These are phyloP conservation scores for Pseudonitzschia multistriata DNA, from an alignment of 108 stramenopile genomes.

Conservation along the genomic window DNA sequence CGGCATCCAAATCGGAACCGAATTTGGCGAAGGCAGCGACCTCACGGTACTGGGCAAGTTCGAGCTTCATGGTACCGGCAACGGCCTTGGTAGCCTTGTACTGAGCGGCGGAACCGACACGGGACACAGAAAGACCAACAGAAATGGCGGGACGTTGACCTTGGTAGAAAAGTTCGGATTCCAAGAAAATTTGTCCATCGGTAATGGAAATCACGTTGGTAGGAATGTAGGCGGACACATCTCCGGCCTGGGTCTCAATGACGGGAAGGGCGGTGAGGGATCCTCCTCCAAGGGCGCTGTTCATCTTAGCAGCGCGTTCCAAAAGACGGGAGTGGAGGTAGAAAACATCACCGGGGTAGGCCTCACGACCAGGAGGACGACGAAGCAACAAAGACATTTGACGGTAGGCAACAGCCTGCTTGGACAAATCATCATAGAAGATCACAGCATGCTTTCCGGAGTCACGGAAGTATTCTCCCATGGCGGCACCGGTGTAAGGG, in stretches of 20 bases:
- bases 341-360: constrained; percentile 99
- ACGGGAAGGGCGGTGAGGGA: constrained; percentile 99
- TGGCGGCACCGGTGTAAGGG: constrained; percentile 98
- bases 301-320: constrained; percentile 99
- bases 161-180: constrained; percentile 99
- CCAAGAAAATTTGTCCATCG: constrained; percentile 99
- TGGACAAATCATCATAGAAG: constrained; percentile 99
- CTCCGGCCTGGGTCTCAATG: constrained; percentile 99
- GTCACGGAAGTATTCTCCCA: constrained; percentile 99
- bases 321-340: constrained; percentile 99
- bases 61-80: constrained; percentile 99
- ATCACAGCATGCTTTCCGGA: constrained; percentile 99
- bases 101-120: constrained; percentile 99
- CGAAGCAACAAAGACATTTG: constrained; percentile 99
- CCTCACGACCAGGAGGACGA: constrained; percentile 99
- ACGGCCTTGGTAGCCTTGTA: constrained; percentile 99
- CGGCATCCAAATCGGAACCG: constrained; percentile 98
- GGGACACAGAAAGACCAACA: constrained; percentile 98
- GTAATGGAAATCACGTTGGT: constrained; percentile 99
- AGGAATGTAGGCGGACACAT: constrained; percentile 99
- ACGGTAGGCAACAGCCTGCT: constrained; percentile 99
- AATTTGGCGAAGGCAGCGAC: constrained; percentile 99
- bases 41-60: constrained; percentile 99
- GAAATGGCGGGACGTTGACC: constrained; percentile 99
- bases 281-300: constrained; percentile 92